Evolutionary conservation across 495 filamentous ascomycete species (phyloP).

Genomic region (Podospora didyma): DNA sequence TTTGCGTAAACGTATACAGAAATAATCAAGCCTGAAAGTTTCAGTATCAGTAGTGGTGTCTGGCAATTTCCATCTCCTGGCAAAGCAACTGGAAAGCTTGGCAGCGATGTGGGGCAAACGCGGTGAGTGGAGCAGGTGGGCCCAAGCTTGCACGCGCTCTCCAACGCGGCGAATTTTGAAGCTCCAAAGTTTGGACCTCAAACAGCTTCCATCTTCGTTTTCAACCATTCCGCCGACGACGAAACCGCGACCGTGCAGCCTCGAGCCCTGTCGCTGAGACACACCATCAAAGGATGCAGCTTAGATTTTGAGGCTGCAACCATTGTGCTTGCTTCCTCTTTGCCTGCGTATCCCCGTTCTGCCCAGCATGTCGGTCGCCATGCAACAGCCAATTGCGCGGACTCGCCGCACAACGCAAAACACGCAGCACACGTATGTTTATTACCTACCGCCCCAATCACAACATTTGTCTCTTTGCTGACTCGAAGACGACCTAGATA

Average conservation of each 20-base stretch:
- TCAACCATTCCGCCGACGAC: conserved; percentile 1
- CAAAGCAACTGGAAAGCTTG: not conserved
- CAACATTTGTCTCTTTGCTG: conserved; percentile 1
- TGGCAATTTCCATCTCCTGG: not conserved
- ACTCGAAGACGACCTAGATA: conserved; percentile 50
- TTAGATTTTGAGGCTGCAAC: not conserved
- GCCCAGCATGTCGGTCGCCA: conserved; percentile 1
- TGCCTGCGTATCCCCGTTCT: not conserved
- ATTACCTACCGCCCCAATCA: conserved; percentile 1
- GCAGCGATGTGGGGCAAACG: not conserved
- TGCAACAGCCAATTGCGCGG: conserved; percentile 24
- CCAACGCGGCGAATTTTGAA: conserved; percentile 10
- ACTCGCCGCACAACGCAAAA: conserved; percentile 34
- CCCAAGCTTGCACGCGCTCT: conserved; percentile 20
- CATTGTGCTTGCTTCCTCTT: not conserved
- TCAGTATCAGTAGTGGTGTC: no score
- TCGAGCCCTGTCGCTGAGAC: not conserved
- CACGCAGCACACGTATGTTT: conserved; percentile 27
- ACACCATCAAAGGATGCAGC: no score
- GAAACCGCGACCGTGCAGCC: not conserved
- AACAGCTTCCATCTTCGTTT: not conserved
- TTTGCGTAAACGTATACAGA: no score
- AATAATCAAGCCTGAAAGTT: no score
- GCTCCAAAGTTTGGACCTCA: not conserved
- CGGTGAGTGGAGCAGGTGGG: conserved; percentile 2